phyloP scores from a whole-genome alignment of 2,329 filamentous ascomycete genomes.

The Pseudocercospora crystallina region DNA sequence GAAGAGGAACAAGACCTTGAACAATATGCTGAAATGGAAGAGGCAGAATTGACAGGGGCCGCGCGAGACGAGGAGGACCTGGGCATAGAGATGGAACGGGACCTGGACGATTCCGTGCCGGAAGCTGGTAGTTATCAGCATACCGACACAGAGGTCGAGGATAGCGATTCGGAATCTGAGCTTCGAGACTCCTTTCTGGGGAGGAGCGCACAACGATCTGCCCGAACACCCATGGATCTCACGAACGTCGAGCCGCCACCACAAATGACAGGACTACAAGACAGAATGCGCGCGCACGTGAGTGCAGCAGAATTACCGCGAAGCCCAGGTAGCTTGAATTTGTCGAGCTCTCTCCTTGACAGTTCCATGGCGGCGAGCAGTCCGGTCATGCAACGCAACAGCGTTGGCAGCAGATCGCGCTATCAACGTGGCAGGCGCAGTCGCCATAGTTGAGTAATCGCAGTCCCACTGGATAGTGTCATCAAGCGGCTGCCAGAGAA shows the following conservation, averaged over 20 bases:
- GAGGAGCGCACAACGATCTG: conserved; percentile 15
- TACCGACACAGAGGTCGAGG: conserved; percentile 54
- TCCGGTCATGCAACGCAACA: conserved; percentile 33
- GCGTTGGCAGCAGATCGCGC: conserved; percentile 12
- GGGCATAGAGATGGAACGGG: conserved; percentile 33
- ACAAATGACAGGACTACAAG: conserved; percentile 23
- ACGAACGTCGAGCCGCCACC: conserved; percentile 4
- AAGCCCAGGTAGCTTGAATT: conserved; percentile 35
- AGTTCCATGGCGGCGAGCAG: conserved; percentile 37
- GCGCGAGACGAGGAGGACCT: conserved; percentile 50
- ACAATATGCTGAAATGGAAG: conserved; percentile 47
- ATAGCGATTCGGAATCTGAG: conserved; percentile 33
- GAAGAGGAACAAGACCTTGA: conserved; percentile 42
- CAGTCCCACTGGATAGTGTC: too few relatives aligned
- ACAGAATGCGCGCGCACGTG: conserved; percentile 33
- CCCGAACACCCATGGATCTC: too few relatives aligned
- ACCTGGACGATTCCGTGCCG: conserved; percentile 52
- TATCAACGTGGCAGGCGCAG: conserved; percentile 6
- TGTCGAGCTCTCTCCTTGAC: conserved; percentile 37
- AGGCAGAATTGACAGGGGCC: conserved; percentile 48
- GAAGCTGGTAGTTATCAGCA: conserved; percentile 56
- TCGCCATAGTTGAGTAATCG: conserved; percentile 6
- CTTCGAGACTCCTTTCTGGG: conserved; percentile 29
- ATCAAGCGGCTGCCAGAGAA: too few relatives aligned
- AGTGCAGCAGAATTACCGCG: conserved; percentile 31